A percentile compares a stretch with the other conserved stretches of the same genome.
Evolutionary conservation across 139 green algal species (phyloP).

Genomic region (Desmodesmus armatus): DNA sequence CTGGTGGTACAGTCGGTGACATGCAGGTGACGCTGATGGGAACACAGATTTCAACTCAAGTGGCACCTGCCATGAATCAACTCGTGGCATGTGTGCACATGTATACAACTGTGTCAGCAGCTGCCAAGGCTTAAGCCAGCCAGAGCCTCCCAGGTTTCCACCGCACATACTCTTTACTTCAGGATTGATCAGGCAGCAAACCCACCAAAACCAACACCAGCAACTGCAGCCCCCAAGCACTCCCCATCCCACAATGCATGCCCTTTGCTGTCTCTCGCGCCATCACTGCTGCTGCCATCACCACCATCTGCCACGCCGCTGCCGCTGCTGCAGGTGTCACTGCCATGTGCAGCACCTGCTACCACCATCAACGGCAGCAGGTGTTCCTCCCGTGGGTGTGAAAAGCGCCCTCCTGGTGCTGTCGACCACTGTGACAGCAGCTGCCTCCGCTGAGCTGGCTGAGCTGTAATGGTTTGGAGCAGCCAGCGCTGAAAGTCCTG

Average conservation of each 20-base stretch:
- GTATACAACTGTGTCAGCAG: neutral
- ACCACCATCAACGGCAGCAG: conserved; percentile 73
- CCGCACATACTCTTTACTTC: neutral
- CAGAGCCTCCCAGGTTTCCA: neutral
- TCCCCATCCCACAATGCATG: conserved; percentile 25
- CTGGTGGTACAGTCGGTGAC: no score
- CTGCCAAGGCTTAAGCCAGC: neutral
- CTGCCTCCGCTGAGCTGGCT: neutral
- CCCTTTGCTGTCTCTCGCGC: neutral
- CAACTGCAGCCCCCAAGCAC: conserved; percentile 37
- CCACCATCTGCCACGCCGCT: conserved; percentile 48
- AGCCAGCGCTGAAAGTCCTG: conserved; percentile 70
- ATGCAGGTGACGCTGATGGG: neutral
- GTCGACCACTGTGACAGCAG: conserved; percentile 56
- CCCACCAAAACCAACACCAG: neutral
- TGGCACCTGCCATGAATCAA: neutral
- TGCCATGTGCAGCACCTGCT: conserved; percentile 49
- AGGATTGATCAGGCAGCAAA: neutral
- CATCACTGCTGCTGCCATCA: conserved; percentile 49
- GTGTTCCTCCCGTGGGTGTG: conserved; percentile 78
- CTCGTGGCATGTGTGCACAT: neutral
- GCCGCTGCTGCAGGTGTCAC: conserved; percentile 2
- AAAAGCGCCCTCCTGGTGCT: conserved; percentile 47
- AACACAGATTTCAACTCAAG: neutral
- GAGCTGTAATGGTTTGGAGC: conserved; percentile 16